phyloP scores from a whole-genome alignment of 2,329 filamentous ascomycete species.

The Penicillium sclerotiorum region DNA sequence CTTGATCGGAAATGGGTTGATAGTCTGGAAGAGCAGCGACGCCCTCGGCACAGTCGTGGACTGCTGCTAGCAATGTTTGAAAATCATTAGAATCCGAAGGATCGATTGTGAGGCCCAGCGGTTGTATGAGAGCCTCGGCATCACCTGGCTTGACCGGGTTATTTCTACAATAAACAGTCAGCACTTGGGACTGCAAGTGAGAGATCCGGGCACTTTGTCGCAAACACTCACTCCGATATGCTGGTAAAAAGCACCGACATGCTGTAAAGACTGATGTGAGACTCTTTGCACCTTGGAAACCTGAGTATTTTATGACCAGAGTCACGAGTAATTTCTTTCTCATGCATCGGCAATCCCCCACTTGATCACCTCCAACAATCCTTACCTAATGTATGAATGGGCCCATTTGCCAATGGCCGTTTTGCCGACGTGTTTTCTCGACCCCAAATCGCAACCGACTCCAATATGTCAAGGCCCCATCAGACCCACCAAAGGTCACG shows the following conservation, averaged over 20 bases:
- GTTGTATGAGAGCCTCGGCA: conserved; percentile 39
- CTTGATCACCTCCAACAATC: background rate
- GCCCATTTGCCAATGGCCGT: conserved; percentile 1
- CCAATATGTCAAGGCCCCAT: conserved; percentile 12
- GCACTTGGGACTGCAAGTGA: background rate
- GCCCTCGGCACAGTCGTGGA: conserved; percentile 55
- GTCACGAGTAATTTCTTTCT: background rate
- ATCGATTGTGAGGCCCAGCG: conserved; percentile 43
- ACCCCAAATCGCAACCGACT: conserved; percentile 21
- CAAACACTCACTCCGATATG: conserved; percentile 27
- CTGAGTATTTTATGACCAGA: conserved; percentile 11
- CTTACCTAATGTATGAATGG: conserved; percentile 1
- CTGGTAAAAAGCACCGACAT: conserved; percentile 36
- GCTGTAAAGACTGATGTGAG: background rate
- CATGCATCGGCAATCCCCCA: conserved; percentile 12
- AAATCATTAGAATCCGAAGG: conserved; percentile 49
- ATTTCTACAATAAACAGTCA: conserved; percentile 10
- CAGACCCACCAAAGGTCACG: background rate
- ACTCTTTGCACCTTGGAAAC: background rate
- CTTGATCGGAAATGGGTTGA: conserved; percentile 44
- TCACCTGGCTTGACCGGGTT: conserved; percentile 49
- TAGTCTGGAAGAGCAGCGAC: conserved; percentile 53
- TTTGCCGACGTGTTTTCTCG: background rate
- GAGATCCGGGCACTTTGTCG: background rate
- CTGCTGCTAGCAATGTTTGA: conserved; percentile 52